Evolutionary conservation across 2,329 filamentous ascomycete genomes (phyloP).

Genomic region (Penicillium capsulatum): DNA sequence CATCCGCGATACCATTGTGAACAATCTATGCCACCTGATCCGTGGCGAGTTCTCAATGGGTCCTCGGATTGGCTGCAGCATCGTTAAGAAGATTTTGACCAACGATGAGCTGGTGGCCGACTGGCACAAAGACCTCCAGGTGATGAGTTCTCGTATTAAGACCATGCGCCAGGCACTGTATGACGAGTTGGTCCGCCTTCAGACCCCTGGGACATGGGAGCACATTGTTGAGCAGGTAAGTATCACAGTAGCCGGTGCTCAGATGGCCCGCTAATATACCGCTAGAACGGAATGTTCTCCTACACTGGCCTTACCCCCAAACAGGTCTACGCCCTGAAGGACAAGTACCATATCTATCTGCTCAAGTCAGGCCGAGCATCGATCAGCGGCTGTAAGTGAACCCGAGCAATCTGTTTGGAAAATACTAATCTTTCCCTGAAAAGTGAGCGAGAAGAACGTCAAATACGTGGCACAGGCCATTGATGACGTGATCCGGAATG

Average conservation of each 20-base stretch:
- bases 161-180: constrained; percentile 78
- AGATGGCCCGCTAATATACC: background rate
- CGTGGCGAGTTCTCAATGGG: constrained; percentile 47
- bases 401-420: background rate
- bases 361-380: constrained; percentile 40
- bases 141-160: constrained; percentile 93
- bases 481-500: constrained; percentile 36
- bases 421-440: background rate
- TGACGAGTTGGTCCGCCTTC: constrained; percentile 73
- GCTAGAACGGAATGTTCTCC: constrained; percentile 77
- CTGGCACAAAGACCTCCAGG: constrained; percentile 84
- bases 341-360: constrained; percentile 44
- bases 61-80: constrained; percentile 80
- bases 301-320: constrained; percentile 54
- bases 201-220: constrained; percentile 90
- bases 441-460: constrained; percentile 41
- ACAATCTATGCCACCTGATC: constrained; percentile 40
- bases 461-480: constrained; percentile 39
- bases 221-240: constrained; percentile 92
- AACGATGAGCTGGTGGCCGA: constrained; percentile 71
- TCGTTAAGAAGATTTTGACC: constrained; percentile 77
- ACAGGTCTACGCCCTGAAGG: constrained; percentile 42
- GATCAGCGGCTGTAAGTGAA: constrained; percentile 37
- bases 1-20: constrained; percentile 31
- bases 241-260: background rate